Evolutionary conservation across 2,329 filamentous ascomycete species (phyloP), one percentile per base, ranked within the genome.

Genomic region (Rhynchosporium agropyri): DNA sequence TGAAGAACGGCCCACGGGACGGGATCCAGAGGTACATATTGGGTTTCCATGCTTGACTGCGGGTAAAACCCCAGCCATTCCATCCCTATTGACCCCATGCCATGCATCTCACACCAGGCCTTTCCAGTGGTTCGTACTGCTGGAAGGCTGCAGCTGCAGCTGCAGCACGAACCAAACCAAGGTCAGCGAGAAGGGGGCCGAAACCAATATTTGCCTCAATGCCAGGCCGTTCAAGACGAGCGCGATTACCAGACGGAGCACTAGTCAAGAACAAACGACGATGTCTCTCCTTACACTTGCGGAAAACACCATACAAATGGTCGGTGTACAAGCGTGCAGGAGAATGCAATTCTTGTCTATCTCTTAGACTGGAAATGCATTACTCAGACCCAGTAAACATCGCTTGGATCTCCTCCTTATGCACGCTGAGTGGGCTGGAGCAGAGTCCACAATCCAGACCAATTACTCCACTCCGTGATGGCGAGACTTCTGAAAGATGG

Each of bases 351-450:
- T 33, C 51, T 54, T 54, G 7, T 29, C 51, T 33, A 10, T 33
- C 8, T 42, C 31, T 20, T 20, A 38, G 50, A n/a, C 49, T 51
- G 31, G 48, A 51, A 31, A 42, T 42, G 51, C 51, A 54, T 54
- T 54, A 42, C 51, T 54, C 33, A 54, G 51, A 54, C 51, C 51
- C 51, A 54, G 51, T 42, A 54, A 54, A 54, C 15, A 42, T 54
- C 51, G 51, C 51, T 33, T 54, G 51, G 51, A 42, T 54, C 51
- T 42, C 36, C 51, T 54, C 51, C 51, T 20, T 36, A 54, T 54
- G 36, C 51, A 54, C 51, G 33, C 28, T 42, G 51, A 40, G 51
- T 54, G 36, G 51, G 49, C 33, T 12, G 33, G 31, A 12, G 26
- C 3, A 20, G 33, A 54, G 51, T 54, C 33, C 33, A 54, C 33